Base-by-base conservation (phyloP, 352 stramenopile genomes). In the Phytopythium kandeliae region DNA sequence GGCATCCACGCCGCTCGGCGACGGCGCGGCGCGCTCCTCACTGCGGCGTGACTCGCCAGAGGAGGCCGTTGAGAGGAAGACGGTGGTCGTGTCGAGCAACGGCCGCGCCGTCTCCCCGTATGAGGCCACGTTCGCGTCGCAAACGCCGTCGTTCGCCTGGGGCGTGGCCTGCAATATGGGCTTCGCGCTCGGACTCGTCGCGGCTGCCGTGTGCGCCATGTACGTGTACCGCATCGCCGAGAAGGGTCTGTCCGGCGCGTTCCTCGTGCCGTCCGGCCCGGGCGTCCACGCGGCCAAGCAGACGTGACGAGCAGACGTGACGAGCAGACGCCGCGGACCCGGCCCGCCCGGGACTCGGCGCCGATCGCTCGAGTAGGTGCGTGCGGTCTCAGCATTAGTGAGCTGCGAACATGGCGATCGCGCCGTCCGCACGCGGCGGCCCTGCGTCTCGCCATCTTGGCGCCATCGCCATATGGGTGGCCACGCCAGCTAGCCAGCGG, bases 191-290 rank as follows among this genome's bases (percentile, higher is more conserved):
- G 80, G 80, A 13, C 43, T 91, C 10, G 50, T 64, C 33, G 47
- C 78, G 17, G 74, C 72, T 1, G 57, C 75, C 25, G 59, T 85
- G 37, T 72, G 63, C 13, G 74, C 75, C 9, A 63, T 85, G 38
- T 76, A 74, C 48, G 73, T 89, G 33, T 85, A 84, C 57, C 75
- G 78, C 26, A 63, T 85, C 44, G 67, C 66, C 16, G 85, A 57
- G 58, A 64, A 74, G 7, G 60, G 69, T 15, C 25, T 67, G 21
- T 38, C 58, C 9, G 43, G 22, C 19, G 42, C 31, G 9, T 44
- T 53, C 47, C 2, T 24, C 2, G 47, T 13, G 1, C 15, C 40
- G n/a, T 46, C 43, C 4, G 31, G 41, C 16, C 34, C 44, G 17
- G 54, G 51, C 8, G 44, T 54, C 5, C 54, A 70, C 50, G 25